These are phyloP conservation scores for Adiantum capillusveneris DNA, from an alignment of 75 land plant species.

Conservation along the genomic window DNA sequence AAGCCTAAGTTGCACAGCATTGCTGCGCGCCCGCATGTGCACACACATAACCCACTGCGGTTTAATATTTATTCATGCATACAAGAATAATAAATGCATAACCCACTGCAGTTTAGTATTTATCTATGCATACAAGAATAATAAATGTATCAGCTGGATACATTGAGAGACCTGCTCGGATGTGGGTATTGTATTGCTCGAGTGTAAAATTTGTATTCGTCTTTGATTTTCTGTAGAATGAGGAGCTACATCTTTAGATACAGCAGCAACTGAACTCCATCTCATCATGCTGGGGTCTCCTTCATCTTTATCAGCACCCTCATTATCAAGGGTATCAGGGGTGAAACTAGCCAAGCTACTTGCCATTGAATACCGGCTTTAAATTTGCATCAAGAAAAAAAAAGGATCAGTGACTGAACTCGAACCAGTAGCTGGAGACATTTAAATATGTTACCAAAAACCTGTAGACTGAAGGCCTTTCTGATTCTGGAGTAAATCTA, in stretches of 20 bases:
- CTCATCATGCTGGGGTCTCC: not conserved
- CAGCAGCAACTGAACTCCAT: constrained; percentile 1
- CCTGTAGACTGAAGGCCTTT: constrained; percentile 11
- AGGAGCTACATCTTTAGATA: not conserved
- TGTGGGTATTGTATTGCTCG: constrained; percentile 17
- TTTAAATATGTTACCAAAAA: too few species aligned
- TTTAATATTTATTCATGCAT: too few species aligned
- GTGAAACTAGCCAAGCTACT: constrained; percentile 31
- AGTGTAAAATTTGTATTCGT: constrained; percentile 9
- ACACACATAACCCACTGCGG: too few species aligned
- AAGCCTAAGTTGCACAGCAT: too few species aligned
- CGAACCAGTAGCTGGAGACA: too few species aligned
- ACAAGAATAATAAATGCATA: too few species aligned
- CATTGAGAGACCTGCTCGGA: constrained; percentile 30
- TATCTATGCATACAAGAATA: too few species aligned
- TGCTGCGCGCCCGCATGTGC: too few species aligned
- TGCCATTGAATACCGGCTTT: constrained; percentile 24
- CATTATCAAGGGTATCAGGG: constrained; percentile 24
- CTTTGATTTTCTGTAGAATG: constrained; percentile 2
- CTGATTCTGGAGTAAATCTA: constrained; percentile 12
- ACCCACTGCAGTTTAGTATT: too few species aligned
- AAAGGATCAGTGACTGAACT: not conserved
- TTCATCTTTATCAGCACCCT: constrained; percentile 13
- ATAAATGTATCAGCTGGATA: too few species aligned
- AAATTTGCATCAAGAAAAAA: not conserved